Percentiles rank a stretch among this genome's conserved stretches.
These are phyloP conservation scores for Annulohypoxylon maeteangense DNA, from an alignment of 495 filamentous ascomycete genomes.

Conservation along the genomic window DNA sequence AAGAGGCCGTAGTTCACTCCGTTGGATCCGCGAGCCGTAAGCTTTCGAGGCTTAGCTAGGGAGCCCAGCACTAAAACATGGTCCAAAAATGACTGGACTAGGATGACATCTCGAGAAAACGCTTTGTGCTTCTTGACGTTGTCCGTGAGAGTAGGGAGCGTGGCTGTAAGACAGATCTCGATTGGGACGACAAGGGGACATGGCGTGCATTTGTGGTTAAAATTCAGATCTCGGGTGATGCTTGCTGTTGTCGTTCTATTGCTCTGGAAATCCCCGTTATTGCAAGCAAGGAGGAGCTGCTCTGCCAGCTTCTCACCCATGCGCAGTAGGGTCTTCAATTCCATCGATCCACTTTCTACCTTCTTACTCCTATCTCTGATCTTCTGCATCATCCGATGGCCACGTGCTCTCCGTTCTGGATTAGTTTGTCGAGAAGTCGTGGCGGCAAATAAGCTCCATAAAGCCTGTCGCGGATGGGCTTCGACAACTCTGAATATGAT, in stretches of 20 bases:
- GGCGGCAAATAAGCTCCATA: conserved; percentile 91
- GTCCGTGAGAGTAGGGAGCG: conserved; percentile 78
- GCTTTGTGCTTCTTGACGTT: conserved; percentile 78
- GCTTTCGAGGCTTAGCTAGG: conserved; percentile 89
- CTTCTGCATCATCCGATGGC: conserved; percentile 59
- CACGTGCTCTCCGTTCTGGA: conserved; percentile 66
- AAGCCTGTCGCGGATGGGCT: conserved; percentile 85
- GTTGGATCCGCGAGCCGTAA: conserved; percentile 88
- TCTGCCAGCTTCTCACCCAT: conserved; percentile 86
- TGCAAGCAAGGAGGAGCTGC: conserved; percentile 82
- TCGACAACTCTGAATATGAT: conserved; percentile 86
- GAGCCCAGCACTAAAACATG: conserved; percentile 91
- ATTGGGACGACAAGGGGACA: conserved; percentile 88
- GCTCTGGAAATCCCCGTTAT: conserved; percentile 73
- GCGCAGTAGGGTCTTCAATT: conserved; percentile 76
- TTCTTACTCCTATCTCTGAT: conserved; percentile 52
- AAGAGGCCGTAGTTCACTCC: conserved; percentile 87
- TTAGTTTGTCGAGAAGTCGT: conserved; percentile 59
- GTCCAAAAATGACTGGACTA: conserved; percentile 74
- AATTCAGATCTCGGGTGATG: conserved; percentile 77
- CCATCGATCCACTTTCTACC: conserved; percentile 47
- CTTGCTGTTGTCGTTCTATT: conserved; percentile 73
- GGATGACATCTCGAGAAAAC: conserved; percentile 72
- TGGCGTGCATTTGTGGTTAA: conserved; percentile 84
- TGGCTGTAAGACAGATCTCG: conserved; percentile 84